phyloP scores from a whole-genome alignment of 2,329 filamentous ascomycete species.

The Colletotrichum zoysiae region DNA sequence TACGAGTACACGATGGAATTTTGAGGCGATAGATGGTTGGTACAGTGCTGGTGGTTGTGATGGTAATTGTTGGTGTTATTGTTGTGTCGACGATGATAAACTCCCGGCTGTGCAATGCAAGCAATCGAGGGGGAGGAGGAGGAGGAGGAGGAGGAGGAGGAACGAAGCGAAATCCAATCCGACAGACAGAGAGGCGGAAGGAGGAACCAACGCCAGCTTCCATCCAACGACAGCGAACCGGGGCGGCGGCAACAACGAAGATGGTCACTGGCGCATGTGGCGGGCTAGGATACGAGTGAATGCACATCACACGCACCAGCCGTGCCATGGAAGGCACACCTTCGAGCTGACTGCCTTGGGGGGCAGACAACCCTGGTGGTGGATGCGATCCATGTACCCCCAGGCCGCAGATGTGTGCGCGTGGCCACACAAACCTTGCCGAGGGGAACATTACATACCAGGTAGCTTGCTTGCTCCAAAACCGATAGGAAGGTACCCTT shows the following conservation, averaged over 20 bases:
- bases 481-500: background rate
- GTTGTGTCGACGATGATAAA: background rate
- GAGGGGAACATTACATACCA: too few species aligned
- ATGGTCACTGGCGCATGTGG: slow-evolving; percentile 19
- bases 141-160: background rate
- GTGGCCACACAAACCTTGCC: background rate
- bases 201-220: background rate
- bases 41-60: background rate
- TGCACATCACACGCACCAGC: background rate
- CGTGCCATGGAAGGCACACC: background rate
- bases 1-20: background rate
- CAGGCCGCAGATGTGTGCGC: background rate
- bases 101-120: background rate
- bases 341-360: background rate
- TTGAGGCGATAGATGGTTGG: background rate
- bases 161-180: slow-evolving; percentile 6
- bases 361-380: background rate
- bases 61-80: background rate
- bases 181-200: slow-evolving; percentile 5
- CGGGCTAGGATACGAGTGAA: background rate
- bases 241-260: slow-evolving; percentile 8
- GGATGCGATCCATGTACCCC: background rate
- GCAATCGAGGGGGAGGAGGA: background rate
- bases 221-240: background rate
- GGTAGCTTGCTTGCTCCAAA: background rate